These are phyloP conservation scores for Atkinsonella texensis DNA, from an alignment of 2,329 filamentous ascomycete species.

Conservation along the genomic window DNA sequence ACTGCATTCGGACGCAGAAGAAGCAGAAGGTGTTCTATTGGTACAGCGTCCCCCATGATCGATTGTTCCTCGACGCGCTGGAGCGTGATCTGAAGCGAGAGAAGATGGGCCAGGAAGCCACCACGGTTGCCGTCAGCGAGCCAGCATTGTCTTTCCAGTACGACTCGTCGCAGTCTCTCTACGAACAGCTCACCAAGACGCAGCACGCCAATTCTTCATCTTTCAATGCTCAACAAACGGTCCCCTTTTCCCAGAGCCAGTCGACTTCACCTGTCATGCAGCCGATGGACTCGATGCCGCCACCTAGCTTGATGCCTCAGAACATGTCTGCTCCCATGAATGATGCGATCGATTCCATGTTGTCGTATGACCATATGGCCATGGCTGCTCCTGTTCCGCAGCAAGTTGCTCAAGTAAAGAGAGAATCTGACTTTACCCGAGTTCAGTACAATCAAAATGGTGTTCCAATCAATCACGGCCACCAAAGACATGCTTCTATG, in stretches of 20 bases:
- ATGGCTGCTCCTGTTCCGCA: conserved; percentile 60
- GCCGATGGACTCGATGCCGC: conserved; percentile 87
- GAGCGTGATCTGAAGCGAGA: conserved; percentile 97
- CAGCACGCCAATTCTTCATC: conserved; percentile 98
- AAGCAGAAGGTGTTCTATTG: conserved; percentile 99
- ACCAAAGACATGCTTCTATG: conserved; percentile 97
- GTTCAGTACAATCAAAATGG: conserved; percentile 89
- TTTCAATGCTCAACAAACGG: conserved; percentile 67
- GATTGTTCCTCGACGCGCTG: conserved; percentile 91
- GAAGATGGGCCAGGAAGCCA: conserved; percentile 98
- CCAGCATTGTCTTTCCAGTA: conserved; percentile 97
- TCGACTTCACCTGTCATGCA: conserved; percentile 81
- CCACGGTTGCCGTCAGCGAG: conserved; percentile 91
- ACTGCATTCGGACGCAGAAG: conserved; percentile 99
- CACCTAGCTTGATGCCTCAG: conserved; percentile 65
- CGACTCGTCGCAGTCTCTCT: conserved; percentile 96
- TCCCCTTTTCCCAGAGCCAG: conserved; percentile 59
- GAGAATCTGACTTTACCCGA: conserved; percentile 72
- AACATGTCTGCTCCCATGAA: conserved; percentile 40
- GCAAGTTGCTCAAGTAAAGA: conserved; percentile 60
- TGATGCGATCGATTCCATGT: conserved; percentile 62
- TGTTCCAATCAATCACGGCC: conserved; percentile 67
- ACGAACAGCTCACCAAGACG: conserved; percentile 97
- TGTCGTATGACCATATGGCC: conserved; percentile 54
- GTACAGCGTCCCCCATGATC: conserved; percentile 98